Conservation (phyloP, 2,329 filamentous ascomycete species). For the Cercospora brassicicola region DNA sequence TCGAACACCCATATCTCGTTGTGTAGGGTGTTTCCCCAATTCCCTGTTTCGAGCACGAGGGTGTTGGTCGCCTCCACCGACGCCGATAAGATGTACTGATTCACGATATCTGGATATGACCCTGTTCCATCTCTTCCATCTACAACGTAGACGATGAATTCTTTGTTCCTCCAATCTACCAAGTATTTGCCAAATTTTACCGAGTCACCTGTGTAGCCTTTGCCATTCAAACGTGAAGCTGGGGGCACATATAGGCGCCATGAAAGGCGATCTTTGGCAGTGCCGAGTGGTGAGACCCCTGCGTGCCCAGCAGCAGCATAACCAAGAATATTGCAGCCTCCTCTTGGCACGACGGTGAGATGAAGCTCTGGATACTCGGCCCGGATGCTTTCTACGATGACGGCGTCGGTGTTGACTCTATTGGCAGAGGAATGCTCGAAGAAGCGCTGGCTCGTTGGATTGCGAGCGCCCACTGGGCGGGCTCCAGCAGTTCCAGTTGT, state of each 20-base stretch:
- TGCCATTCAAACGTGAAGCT: slow-evolving; percentile 41
- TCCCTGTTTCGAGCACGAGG: slow-evolving; percentile 57
- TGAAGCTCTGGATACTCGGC: slow-evolving; percentile 49
- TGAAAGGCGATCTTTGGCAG: slow-evolving; percentile 43
- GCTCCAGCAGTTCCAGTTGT: slow-evolving; percentile 16
- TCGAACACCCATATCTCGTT: slow-evolving; percentile 65
- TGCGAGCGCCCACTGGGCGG: slow-evolving; percentile 28
- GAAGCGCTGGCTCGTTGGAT: slow-evolving; percentile 43
- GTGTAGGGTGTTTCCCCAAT: slow-evolving; percentile 59
- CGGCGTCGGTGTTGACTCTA: slow-evolving; percentile 47
- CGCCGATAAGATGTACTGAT: slow-evolving; percentile 48
- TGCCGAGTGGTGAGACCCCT: slow-evolving; percentile 44
- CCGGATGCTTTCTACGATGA: slow-evolving; percentile 48
- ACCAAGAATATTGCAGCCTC: slow-evolving; percentile 42
- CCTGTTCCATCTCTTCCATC: slow-evolving; percentile 43
- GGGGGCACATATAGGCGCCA: slow-evolving; percentile 45
- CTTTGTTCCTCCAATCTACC: slow-evolving; percentile 48
- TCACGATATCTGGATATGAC: slow-evolving; percentile 39
- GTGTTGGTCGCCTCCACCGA: slow-evolving; percentile 45
- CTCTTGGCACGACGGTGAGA: slow-evolving; percentile 43
- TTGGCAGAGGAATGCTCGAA: slow-evolving; percentile 48
- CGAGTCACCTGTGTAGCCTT: slow-evolving; percentile 41
- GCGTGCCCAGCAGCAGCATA: slow-evolving; percentile 48
- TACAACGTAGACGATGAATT: slow-evolving; percentile 47
- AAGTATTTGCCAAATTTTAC: slow-evolving; percentile 50